Evolutionary conservation across 345 rosid genomes (phyloP).

Genomic region (Mangifera indica): DNA sequence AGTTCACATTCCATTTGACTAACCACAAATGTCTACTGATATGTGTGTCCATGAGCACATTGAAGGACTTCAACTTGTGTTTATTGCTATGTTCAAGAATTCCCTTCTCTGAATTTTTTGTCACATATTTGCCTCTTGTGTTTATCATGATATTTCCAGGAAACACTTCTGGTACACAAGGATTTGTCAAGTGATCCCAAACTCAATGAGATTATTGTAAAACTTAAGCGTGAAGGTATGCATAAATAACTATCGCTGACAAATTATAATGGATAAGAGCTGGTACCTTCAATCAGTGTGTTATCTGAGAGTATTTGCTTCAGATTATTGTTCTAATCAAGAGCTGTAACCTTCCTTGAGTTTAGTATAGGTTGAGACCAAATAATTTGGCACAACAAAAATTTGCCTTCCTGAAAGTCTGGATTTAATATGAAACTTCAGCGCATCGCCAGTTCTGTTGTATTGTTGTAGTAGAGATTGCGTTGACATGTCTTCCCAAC

Average conservation of each 20-base stretch:
- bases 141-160: constrained; percentile 21
- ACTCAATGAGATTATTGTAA: constrained; percentile 22
- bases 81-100: background rate
- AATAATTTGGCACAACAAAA: background rate
- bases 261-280: background rate
- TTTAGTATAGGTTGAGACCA: background rate
- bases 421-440: constrained; percentile 1
- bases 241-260: background rate
- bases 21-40: background rate
- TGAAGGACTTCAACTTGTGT: background rate
- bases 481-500: background rate
- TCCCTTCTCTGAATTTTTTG: background rate
- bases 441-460: background rate
- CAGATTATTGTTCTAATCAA: background rate
- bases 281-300: background rate
- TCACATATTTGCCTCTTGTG: background rate
- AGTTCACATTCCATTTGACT: background rate
- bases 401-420: background rate
- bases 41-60: background rate
- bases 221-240: constrained; percentile 33
- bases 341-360: background rate
- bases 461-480: background rate
- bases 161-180: constrained; percentile 38
- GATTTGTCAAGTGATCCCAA: constrained; percentile 19
- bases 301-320: background rate